These are phyloP conservation scores for Xylaria sp. DNA, from an alignment of 2,329 filamentous ascomycete species.

Conservation along the genomic window DNA sequence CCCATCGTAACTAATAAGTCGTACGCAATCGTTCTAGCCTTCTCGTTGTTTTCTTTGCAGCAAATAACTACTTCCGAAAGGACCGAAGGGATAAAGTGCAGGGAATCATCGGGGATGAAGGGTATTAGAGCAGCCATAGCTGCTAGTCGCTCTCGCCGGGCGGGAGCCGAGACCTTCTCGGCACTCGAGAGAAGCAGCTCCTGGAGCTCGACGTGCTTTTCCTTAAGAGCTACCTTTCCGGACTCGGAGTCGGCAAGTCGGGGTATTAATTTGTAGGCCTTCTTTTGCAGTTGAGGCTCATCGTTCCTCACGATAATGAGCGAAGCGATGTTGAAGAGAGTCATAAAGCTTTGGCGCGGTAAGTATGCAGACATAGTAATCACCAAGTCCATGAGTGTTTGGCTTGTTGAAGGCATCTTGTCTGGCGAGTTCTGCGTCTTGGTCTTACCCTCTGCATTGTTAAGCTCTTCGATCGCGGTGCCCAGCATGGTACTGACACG, in stretches of 20 bases:
- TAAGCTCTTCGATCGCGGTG: conserved; percentile 58
- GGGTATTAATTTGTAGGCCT: conserved; percentile 96
- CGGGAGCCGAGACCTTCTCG: conserved; percentile 80
- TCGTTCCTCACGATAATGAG: conserved; percentile 74
- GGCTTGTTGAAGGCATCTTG: conserved; percentile 84
- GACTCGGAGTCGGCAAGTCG: conserved; percentile 75
- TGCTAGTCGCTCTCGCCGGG: conserved; percentile 76
- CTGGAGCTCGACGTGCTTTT: conserved; percentile 75
- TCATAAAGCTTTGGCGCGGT: conserved; percentile 75
- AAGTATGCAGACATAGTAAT: conserved; percentile 95
- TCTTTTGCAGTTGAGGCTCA: conserved; percentile 94
- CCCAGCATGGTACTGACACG: conserved; percentile 83
- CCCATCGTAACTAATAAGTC: conserved; percentile 86
- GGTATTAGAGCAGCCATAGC: conserved; percentile 78
- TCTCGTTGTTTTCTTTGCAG: conserved; percentile 97
- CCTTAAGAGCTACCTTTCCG: conserved; percentile 68
- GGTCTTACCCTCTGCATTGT: conserved; percentile 52
- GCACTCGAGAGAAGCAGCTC: conserved; percentile 71
- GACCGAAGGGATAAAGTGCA: conserved; percentile 90
- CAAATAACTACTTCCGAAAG: conserved; percentile 92
- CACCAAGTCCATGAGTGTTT: conserved; percentile 93
- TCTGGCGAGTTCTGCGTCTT: conserved; percentile 51
- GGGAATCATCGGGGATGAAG: conserved; percentile 67
- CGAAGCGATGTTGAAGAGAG: conserved; percentile 81
- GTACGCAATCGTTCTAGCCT: conserved; percentile 82